These are phyloP conservation scores for Kandelia obovata DNA, from an alignment of 345 rosid genomes.

Conservation along the genomic window DNA sequence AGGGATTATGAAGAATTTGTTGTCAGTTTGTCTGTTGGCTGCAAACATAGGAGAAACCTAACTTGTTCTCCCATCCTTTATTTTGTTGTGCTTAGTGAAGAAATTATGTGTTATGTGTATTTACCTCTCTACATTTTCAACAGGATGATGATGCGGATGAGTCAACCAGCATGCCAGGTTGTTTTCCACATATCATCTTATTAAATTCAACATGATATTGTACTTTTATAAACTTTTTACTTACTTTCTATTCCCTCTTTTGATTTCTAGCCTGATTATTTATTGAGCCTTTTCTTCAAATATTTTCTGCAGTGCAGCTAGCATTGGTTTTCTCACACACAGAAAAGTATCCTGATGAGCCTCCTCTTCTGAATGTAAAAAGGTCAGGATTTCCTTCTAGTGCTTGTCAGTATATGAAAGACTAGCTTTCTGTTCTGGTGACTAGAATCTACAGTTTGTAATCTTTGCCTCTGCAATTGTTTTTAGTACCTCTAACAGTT, in stretches of 20 bases:
- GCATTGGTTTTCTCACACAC: slow-evolving; percentile 89
- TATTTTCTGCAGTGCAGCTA: slow-evolving; percentile 66
- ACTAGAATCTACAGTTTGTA: not conserved
- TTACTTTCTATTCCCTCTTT: not conserved
- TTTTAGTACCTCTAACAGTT: not conserved
- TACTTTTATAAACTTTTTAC: slow-evolving; percentile 1
- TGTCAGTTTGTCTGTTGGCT: not conserved
- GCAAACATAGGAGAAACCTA: too few relatives aligned
- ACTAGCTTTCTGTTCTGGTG: not conserved
- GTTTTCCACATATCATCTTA: slow-evolving; percentile 7
- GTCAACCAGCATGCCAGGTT: slow-evolving; percentile 62
- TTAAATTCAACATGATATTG: slow-evolving; percentile 2
- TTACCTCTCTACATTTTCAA: slow-evolving; percentile 12
- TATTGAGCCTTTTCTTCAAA: slow-evolving; percentile 18
- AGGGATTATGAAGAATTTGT: too few relatives aligned
- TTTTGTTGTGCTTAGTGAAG: slow-evolving; percentile 5
- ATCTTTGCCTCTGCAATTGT: not conserved
- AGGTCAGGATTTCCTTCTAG: slow-evolving; percentile 42
- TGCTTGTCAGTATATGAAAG: slow-evolving; percentile 8
- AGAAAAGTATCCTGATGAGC: slow-evolving; percentile 83
- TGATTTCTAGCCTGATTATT: slow-evolving; percentile 7
- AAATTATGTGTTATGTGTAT: slow-evolving; percentile 3
- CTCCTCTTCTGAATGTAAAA: slow-evolving; percentile 71
- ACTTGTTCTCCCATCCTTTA: not conserved
- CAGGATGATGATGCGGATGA: slow-evolving; percentile 84